A percentile compares a stretch with the other conserved stretches of the same genome.
phyloP scores from a whole-genome alignment of 1,284 basidiomycete species.

The Vanrija humicola region DNA sequence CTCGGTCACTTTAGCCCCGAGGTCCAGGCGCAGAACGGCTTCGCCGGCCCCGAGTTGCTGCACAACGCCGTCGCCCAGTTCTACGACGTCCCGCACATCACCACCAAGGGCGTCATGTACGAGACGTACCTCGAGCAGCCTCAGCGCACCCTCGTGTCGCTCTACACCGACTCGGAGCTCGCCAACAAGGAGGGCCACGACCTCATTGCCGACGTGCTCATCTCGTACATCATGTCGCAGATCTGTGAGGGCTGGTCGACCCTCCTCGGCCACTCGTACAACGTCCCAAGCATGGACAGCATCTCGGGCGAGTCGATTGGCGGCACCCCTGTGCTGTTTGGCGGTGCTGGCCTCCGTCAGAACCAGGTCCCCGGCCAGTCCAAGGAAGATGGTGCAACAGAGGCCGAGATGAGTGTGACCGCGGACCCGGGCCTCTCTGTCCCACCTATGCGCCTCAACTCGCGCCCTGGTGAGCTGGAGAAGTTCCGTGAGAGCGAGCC shows the following conservation, averaged over 20 bases:
- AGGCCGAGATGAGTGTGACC: constrained; percentile 15
- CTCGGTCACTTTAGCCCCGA: constrained; percentile 90
- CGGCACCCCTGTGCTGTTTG: constrained; percentile 19
- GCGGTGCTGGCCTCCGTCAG: constrained; percentile 48
- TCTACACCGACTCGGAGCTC: constrained; percentile 78
- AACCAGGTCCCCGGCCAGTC: constrained; percentile 32
- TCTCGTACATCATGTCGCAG: constrained; percentile 80
- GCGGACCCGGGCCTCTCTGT: constrained; percentile 53
- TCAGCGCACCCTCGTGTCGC: constrained; percentile 59
- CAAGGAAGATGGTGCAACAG: constrained; percentile 27
- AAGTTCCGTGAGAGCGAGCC: constrained; percentile 80
- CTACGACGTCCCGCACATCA: constrained; percentile 88
- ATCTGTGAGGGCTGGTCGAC: constrained; percentile 80
- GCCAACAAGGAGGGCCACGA: constrained; percentile 75
- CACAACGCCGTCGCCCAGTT: constrained; percentile 87
- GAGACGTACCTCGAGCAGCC: constrained; percentile 74
- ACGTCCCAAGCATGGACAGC: constrained; percentile 47
- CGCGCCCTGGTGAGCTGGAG: constrained; percentile 59
- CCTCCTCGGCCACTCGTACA: constrained; percentile 61
- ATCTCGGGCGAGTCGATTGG: constrained; percentile 6
- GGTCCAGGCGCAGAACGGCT: constrained; percentile 69
- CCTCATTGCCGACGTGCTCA: constrained; percentile 75
- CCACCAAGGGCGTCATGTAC: constrained; percentile 75
- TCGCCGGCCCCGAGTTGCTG: constrained; percentile 78
- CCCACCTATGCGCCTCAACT: constrained; percentile 68